Percentiles rank a stretch among this genome's conserved stretches.
These are phyloP conservation scores for Citrus hindsii DNA, from an alignment of 345 rosid genomes.

Conservation along the genomic window DNA sequence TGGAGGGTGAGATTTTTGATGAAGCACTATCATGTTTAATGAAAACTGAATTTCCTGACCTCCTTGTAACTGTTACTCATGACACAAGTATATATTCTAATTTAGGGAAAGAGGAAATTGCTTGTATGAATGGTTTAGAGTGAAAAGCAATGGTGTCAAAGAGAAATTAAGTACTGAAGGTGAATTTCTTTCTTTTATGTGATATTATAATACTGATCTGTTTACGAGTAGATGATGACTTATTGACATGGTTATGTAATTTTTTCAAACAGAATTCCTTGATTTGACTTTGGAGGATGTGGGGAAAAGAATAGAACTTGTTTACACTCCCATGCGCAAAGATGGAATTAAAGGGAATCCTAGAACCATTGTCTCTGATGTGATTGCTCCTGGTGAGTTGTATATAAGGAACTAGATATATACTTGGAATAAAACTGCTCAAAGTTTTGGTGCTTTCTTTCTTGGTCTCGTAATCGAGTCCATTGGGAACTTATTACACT, in stretches of 20 bases:
- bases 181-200: slow-evolving; percentile 24
- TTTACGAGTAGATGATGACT: slow-evolving; percentile 7
- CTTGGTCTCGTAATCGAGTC: not conserved
- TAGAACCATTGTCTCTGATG: slow-evolving; percentile 58
- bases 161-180: slow-evolving; percentile 69
- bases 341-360: slow-evolving; percentile 81
- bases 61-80: slow-evolving; percentile 2
- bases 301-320: slow-evolving; percentile 71
- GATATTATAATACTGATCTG: not conserved
- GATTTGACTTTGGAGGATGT: slow-evolving; percentile 86
- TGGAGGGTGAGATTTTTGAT: slow-evolving; percentile 71
- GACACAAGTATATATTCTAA: slow-evolving; percentile 12
- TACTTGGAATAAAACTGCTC: not conserved
- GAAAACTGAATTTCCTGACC: slow-evolving; percentile 4
- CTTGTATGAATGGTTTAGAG: slow-evolving; percentile 78
- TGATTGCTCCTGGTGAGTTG: slow-evolving; percentile 71
- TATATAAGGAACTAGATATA: not conserved
- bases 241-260: slow-evolving; percentile 11
- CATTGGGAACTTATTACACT: not conserved
- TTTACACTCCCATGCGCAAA: slow-evolving; percentile 77
- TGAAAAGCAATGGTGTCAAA: slow-evolving; percentile 57
- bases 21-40: slow-evolving; percentile 4
- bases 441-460: not conserved
- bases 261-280: slow-evolving; percentile 54
- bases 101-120: slow-evolving; percentile 82